These are phyloP conservation scores for Laetiporus sulphureus DNA, from an alignment of 1,284 basidiomycete species.

Conservation along the genomic window DNA sequence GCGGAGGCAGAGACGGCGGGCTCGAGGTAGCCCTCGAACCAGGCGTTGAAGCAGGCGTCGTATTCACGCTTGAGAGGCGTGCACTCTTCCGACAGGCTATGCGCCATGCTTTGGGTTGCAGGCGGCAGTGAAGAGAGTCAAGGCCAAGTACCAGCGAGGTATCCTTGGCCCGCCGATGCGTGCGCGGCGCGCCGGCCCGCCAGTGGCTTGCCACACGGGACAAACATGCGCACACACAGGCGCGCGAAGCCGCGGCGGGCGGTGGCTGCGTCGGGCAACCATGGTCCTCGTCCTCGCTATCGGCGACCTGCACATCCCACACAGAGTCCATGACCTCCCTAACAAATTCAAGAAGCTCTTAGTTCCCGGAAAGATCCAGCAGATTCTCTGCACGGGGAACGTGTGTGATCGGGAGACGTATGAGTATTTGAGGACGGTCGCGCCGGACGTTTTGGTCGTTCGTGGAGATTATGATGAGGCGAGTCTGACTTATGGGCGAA, in stretches of 20 bases:
- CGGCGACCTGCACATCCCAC: slow-evolving; percentile 85
- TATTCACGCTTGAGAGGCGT: slow-evolving; percentile 87
- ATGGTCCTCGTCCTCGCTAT: slow-evolving; percentile 11
- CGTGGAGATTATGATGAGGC: slow-evolving; percentile 96
- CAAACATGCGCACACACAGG: neutral
- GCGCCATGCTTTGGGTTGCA: slow-evolving; percentile 41
- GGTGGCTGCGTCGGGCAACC: neutral
- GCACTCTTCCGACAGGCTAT: slow-evolving; percentile 74
- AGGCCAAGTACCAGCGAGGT: neutral
- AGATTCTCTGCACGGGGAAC: slow-evolving; percentile 97
- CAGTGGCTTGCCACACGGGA: neutral
- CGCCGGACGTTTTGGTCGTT: slow-evolving; percentile 91
- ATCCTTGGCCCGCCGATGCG: too few relatives aligned
- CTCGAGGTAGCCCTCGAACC: slow-evolving; percentile 94
- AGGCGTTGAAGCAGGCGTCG: slow-evolving; percentile 92
- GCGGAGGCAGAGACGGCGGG: slow-evolving; percentile 45
- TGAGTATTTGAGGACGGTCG: slow-evolving; percentile 95
- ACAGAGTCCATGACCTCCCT: slow-evolving; percentile 84
- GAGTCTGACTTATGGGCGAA: too few relatives aligned
- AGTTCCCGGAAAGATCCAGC: slow-evolving; percentile 95
- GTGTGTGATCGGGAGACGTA: slow-evolving; percentile 97
- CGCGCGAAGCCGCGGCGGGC: neutral
- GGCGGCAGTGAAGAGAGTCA: neutral
- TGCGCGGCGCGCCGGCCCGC: neutral
- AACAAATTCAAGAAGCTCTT: slow-evolving; percentile 96